Percentiles rank a stretch among this genome's conserved stretches.
These are phyloP conservation scores for Penicillium subrubescens DNA, from an alignment of 495 filamentous ascomycete species.

Conservation along the genomic window DNA sequence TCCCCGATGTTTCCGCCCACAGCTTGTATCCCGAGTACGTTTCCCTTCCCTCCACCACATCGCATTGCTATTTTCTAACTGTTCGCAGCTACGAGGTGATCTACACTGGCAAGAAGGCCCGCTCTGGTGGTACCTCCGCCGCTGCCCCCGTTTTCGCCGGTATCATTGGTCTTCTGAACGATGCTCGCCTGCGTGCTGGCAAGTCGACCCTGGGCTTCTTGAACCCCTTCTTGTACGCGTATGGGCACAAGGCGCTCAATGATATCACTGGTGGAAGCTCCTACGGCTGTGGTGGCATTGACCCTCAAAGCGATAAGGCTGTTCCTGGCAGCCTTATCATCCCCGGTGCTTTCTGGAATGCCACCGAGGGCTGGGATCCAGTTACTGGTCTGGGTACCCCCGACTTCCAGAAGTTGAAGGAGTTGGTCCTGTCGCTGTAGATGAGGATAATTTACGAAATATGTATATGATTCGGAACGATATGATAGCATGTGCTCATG, in stretches of 20 bases:
- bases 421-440: conserved; percentile 31
- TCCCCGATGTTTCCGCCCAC: conserved; percentile 68
- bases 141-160: conserved; percentile 50
- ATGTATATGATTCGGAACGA: not conserved
- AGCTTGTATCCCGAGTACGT: conserved; percentile 44
- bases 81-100: conserved; percentile 27
- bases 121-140: conserved; percentile 54
- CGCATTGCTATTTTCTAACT: not conserved
- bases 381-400: conserved; percentile 51
- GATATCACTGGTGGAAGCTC: conserved; percentile 36
- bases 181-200: conserved; percentile 47
- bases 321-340: conserved; percentile 31
- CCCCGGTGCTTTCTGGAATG: conserved; percentile 38
- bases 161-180: conserved; percentile 53
- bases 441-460: not conserved
- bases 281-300: conserved; percentile 31
- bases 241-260: conserved; percentile 31
- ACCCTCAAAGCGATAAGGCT: conserved; percentile 28
- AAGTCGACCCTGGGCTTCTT: conserved; percentile 54
- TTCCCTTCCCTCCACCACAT: not conserved
- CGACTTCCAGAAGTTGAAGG: conserved; percentile 40
- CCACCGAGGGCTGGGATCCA: conserved; percentile 49
- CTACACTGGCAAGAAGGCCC: conserved; percentile 31
- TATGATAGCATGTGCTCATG: not conserved
- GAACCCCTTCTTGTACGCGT: conserved; percentile 53